Percentiles rank a stretch among this genome's conserved stretches.
Evolutionary conservation across 1,284 basidiomycete species (phyloP).

Genomic region (Puccinia novopanici): DNA sequence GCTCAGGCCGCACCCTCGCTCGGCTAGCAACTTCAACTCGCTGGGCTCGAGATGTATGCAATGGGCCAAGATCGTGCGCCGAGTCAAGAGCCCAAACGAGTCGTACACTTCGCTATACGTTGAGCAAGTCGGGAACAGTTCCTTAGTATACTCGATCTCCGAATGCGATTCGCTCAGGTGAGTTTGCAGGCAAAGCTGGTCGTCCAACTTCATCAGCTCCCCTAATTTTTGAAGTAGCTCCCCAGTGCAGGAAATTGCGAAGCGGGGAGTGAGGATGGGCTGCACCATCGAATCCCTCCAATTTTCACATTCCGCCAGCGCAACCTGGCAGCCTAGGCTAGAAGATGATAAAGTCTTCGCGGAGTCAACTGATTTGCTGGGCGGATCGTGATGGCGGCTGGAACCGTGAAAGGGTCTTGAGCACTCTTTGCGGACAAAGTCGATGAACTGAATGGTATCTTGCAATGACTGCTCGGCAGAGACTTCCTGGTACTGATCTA

Average conservation of each 20-base stretch:
- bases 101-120: constrained; percentile 71
- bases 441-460: constrained; percentile 28
- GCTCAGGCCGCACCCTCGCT: constrained; percentile 73
- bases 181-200: constrained; percentile 76
- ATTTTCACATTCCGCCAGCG: neutral
- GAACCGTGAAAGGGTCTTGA: constrained; percentile 27
- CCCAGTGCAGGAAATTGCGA: constrained; percentile 85
- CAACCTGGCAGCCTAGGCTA: neutral
- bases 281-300: constrained; percentile 66
- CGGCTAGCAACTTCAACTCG: constrained; percentile 74
- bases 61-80: constrained; percentile 85
- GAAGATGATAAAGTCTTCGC: neutral
- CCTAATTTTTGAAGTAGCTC: constrained; percentile 72
- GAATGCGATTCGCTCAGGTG: constrained; percentile 83
- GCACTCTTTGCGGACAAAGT: constrained; percentile 26
- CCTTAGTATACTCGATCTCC: constrained; percentile 72
- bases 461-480: constrained; percentile 29
- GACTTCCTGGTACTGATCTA: constrained; percentile 33
- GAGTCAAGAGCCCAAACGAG: constrained; percentile 71
- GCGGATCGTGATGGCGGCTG: neutral
- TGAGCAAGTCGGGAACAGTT: constrained; percentile 65
- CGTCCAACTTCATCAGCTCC: constrained; percentile 61
- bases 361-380: neutral
- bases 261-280: constrained; percentile 89
- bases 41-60: constrained; percentile 74